A percentile compares a stretch with the other conserved stretches of the same genome.
Evolutionary conservation across 1,139 yeast genomes (phyloP).

Genomic region (Kluyveromyces sp.): DNA sequence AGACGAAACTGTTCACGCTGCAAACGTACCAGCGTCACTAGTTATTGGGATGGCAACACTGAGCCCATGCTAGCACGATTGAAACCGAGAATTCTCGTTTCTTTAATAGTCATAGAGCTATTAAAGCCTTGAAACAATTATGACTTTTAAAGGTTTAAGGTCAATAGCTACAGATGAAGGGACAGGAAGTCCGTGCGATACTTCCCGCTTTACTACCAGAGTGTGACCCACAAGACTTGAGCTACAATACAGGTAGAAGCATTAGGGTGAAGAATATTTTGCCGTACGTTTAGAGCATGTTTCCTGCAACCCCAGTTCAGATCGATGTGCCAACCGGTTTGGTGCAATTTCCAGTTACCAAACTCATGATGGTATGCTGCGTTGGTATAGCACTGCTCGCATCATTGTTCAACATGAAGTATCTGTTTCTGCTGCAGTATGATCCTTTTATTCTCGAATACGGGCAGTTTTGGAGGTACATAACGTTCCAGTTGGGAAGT

Average conservation of each 20-base stretch:
- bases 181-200: no score
- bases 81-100: no score
- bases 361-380: slow-evolving; percentile 23
- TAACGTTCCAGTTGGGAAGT: slow-evolving; percentile 24
- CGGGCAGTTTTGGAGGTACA: slow-evolving; percentile 25
- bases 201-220: no score
- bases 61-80: no score
- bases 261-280: not conserved
- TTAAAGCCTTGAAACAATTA: not conserved
- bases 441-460: slow-evolving; percentile 28
- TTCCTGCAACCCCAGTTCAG: slow-evolving; percentile 16
- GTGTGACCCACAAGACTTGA: not conserved
- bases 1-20: not conserved
- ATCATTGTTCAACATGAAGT: slow-evolving; percentile 25
- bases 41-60: no score
- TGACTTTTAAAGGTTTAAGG: not conserved
- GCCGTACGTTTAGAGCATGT: slow-evolving; percentile 1
- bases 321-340: slow-evolving; percentile 28
- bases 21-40: not conserved
- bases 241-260: no score
- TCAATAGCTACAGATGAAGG: not conserved
- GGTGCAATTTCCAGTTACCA: slow-evolving; percentile 25
- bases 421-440: slow-evolving; percentile 23
- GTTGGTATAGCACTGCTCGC: slow-evolving; percentile 25
- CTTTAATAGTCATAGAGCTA: no score